A percentile compares a stretch with the other conserved stretches of the same genome.
Conservation (phyloP, 345 rosid species). For the Eucalyptus tenuipes region DNA sequence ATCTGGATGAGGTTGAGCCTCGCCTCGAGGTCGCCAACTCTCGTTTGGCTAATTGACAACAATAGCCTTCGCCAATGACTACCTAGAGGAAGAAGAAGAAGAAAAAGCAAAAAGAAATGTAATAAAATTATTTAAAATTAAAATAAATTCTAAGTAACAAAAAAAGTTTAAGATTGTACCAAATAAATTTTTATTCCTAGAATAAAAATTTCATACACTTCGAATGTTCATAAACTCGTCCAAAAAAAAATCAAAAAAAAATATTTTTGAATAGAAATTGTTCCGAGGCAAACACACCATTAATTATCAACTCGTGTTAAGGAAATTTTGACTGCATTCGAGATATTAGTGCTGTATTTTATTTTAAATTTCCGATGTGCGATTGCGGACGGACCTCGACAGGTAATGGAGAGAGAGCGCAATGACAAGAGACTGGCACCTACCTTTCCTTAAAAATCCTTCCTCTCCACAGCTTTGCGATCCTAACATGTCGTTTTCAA, state of each 20-base stretch:
- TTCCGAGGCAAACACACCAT: fast-evolving
- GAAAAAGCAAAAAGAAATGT: too few species aligned
- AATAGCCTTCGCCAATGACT: too few species aligned
- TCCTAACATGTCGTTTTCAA: not conserved
- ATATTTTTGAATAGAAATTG: fast-evolving
- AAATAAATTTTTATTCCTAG: too few species aligned
- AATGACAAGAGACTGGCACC: not conserved
- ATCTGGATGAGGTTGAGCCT: fast-evolving
- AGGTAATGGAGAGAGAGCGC: not conserved
- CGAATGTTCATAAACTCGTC: too few species aligned
- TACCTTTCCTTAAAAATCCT: not conserved
- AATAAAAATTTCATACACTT: fast-evolving
- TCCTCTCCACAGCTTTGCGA: too few species aligned
- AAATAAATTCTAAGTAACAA: too few species aligned
- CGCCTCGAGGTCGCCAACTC: fast-evolving
- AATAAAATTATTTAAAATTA: too few species aligned
- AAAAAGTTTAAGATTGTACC: too few species aligned
- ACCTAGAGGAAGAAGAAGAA: fast-evolving
- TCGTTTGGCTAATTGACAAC: too few species aligned
- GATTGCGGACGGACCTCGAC: not conserved
- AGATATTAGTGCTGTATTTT: not conserved
- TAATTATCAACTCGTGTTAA: not conserved
- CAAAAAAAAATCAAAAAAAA: too few species aligned
- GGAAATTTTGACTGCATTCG: fast-evolving
- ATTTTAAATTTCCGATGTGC: too few species aligned